Evolutionary conservation across 352 stramenopile species (phyloP), one percentile per base, ranked within the genome.

Genomic region (Pythium plurisporium): DNA sequence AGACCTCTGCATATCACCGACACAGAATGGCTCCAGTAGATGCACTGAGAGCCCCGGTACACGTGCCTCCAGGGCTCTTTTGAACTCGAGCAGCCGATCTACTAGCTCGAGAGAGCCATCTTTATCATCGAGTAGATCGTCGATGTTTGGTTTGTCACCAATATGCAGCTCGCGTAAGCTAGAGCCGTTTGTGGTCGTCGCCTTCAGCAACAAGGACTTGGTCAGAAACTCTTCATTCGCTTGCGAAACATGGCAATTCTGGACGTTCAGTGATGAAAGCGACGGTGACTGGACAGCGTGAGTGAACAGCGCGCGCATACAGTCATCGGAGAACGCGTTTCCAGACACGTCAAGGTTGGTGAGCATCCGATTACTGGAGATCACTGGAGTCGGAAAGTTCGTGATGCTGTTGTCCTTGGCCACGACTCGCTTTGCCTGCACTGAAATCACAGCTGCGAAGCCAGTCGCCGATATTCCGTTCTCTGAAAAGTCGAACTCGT

Each of bases 381-480:
- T 25, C 4, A 82, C 11, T 11, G 72, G 40, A 0, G 67, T 29
- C 0, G 57, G 60, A 7, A 76, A 55, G 25, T 44, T 58, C 22
- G 76, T 65, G 25, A 84, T 73, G 11, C 42, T 43, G 25, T 87
- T 84, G 12, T 72, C 51, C 3, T 49, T 22, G 25, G 43, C 65
- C 22, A 60, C 64, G 29, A 87, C 42, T 15, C 42, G 40, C 1
- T 59, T 48, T 0, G 76, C 19, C 9, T 46, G 55, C 0, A 86
- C 37, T 20, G 62, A 48, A 14, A 49, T 42, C 12, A 86, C 50
- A 1, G 59, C 57, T 5, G 57, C 52, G 29, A 86, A 65, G 1
- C 76, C 73, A 0, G 64, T 34, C 0, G 65, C 55, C 0, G 73
- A 74, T 27, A 86, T 61, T 11, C 76, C 69, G 53, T 86, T 86